Percentiles rank a stretch among this genome's conserved stretches.
Evolutionary conservation across 2,329 filamentous ascomycete species (phyloP).

Genomic region (Cercospora nicotianae): DNA sequence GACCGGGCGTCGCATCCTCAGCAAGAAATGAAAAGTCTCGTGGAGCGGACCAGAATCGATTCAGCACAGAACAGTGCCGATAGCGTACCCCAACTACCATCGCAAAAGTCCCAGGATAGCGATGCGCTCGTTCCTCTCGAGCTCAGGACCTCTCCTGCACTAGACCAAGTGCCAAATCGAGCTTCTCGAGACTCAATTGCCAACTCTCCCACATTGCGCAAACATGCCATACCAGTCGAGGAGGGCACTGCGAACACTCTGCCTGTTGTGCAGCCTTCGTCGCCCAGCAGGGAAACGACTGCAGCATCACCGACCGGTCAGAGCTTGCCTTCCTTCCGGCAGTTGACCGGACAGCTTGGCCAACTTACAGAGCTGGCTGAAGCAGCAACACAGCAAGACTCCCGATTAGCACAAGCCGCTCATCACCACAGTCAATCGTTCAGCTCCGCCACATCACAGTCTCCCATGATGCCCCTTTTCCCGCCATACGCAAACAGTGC

Average conservation of each 20-base stretch:
- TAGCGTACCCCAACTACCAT: constrained; percentile 20
- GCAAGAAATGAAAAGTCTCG: constrained; percentile 12
- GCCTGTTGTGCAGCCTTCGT: constrained; percentile 30
- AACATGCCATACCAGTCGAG: constrained; percentile 24
- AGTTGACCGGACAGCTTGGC: constrained; percentile 36
- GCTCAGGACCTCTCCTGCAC: constrained; percentile 8
- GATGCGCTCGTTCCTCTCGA: constrained; percentile 9
- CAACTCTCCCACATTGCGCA: constrained; percentile 30
- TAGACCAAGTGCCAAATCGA: background rate
- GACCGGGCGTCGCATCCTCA: constrained; percentile 10
- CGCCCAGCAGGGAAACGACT: constrained; percentile 21
- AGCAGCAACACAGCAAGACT: constrained; percentile 26
- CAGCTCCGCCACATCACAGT: constrained; percentile 35
- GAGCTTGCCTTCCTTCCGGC: constrained; percentile 37
- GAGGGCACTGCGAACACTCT: constrained; percentile 28
- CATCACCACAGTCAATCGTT: constrained; percentile 34
- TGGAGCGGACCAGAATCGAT: constrained; percentile 23
- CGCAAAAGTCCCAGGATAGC: constrained; percentile 3
- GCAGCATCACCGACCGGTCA: constrained; percentile 29
- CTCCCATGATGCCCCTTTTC: constrained; percentile 31
- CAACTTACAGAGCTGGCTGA: constrained; percentile 51
- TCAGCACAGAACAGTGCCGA: constrained; percentile 26
- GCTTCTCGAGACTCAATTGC: constrained; percentile 22
- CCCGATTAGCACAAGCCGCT: constrained; percentile 21
- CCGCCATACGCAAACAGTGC: constrained; percentile 27